Percentiles rank a stretch among this genome's conserved stretches.
phyloP scores from a whole-genome alignment of 2,329 filamentous ascomycete species.

The Botrytis hyacinthi region DNA sequence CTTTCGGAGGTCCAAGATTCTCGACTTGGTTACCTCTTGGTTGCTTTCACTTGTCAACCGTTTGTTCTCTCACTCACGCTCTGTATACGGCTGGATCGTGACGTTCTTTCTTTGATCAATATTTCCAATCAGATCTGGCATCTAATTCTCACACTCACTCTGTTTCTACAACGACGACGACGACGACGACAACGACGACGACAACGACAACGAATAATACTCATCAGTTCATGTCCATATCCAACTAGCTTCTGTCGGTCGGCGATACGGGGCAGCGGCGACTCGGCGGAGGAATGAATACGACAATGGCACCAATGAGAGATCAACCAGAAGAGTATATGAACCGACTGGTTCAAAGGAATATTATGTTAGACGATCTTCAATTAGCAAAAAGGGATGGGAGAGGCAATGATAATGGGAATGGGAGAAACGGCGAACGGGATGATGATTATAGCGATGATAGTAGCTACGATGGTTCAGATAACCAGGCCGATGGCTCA shows the following conservation, averaged over 20 bases:
- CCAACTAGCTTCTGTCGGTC: conserved; percentile 30
- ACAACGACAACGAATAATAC: neutral
- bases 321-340: conserved; percentile 25
- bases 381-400: conserved; percentile 19
- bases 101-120: conserved; percentile 26
- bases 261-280: conserved; percentile 26
- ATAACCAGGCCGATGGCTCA: neutral
- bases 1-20: conserved; percentile 23
- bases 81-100: conserved; percentile 39
- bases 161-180: conserved; percentile 21
- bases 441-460: neutral
- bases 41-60: conserved; percentile 22
- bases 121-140: conserved; percentile 23
- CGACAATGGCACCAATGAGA: conserved; percentile 37
- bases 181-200: conserved; percentile 6
- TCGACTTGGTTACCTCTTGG: conserved; percentile 28
- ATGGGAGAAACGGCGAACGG: neutral
- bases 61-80: conserved; percentile 29
- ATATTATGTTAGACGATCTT: conserved; percentile 14
- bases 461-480: neutral
- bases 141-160: conserved; percentile 10
- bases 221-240: conserved; percentile 30
- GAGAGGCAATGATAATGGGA: neutral
- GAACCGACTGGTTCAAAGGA: conserved; percentile 23
- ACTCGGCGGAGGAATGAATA: conserved; percentile 35